Evolutionary conservation across 2,329 filamentous ascomycete species (phyloP), one percentile per base, ranked within the genome.

Genomic region (Cordyceps cateniannulata): DNA sequence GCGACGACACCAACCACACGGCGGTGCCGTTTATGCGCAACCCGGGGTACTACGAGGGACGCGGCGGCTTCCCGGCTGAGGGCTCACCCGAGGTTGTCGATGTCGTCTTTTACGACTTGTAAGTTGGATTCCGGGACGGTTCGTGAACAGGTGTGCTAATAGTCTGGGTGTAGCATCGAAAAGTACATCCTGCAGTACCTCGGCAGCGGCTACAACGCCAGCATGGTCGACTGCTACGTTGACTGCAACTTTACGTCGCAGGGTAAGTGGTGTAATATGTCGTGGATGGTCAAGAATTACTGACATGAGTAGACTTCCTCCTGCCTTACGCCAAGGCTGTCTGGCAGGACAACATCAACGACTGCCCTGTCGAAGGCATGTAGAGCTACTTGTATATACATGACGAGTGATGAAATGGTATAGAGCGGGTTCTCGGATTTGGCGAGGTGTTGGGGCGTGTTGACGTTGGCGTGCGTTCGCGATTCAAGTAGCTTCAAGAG

Each of bases 1-100:
- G 81, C 18, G 83, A 85, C 65, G 83, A 85, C 63, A 85, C 82
- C 0, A 66, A 75, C 6, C 82, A 85, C 69, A 71, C 73, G 4
- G 56, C 60, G 8, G 81, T 84, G 48, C 75, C 80, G 1, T 67
- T 73, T 60, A 82, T 79, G 70, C 49, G 66, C 1, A 73, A 80
- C 48, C 81, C 82, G 5, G 73, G 77, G 63, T 80, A 80, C 65
- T 79, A 82, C 65, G 77, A 81, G 66, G 76, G 75, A 3, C 75
- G 77, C 18, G 80, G 71, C 7, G 78, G 76, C 0, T 82, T 84
- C 59, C 77, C 79, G 0, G 62, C 67, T 2, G 71, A 77, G 25
- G 77, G 77, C 1, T 72, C 55, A 52, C 77, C 80, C 0, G 73
- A 76, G 12, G 74, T 68, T 2, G 81, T 83, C 2, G 82, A 85